Conservation (phyloP, 176 grass and related monocot genomes). For the Avena sativa region DNA sequence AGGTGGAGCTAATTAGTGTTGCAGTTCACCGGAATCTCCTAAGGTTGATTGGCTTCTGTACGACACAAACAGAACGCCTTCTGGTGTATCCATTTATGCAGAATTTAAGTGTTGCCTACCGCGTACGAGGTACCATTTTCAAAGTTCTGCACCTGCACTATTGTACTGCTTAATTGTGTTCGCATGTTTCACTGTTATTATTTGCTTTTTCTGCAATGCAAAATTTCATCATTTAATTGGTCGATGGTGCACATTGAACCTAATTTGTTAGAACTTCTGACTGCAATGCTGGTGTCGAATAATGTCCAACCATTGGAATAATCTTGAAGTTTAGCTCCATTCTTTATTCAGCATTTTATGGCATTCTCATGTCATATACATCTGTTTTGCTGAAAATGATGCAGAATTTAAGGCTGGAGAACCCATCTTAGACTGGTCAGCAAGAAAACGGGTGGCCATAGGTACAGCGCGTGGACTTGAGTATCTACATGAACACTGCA, state of each 20-base stretch:
- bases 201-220: neutral
- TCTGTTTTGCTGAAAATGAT: slow-evolving; percentile 34
- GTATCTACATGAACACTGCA: slow-evolving; percentile 97
- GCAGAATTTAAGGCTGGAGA: slow-evolving; percentile 95
- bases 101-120: slow-evolving; percentile 93
- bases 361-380: slow-evolving; percentile 11
- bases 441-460: slow-evolving; percentile 87
- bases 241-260: neutral
- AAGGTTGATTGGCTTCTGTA: slow-evolving; percentile 96
- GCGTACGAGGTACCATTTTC: slow-evolving; percentile 79
- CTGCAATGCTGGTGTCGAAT: neutral
- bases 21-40: slow-evolving; percentile 97
- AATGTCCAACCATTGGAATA: neutral
- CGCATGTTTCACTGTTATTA: neutral
- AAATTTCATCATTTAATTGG: slow-evolving; percentile 5
- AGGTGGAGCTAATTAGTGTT: slow-evolving; percentile 98
- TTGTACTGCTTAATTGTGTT: slow-evolving; percentile 21
- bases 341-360: neutral
- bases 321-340: neutral
- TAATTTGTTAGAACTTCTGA: neutral
- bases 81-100: slow-evolving; percentile 99
- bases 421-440: slow-evolving; percentile 81
- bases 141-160: neutral
- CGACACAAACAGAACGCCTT: slow-evolving; percentile 89
- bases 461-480: slow-evolving; percentile 93